Conservation (phyloP, 108 stramenopile genomes). For the Cyclostephanos invisitatus region DNA sequence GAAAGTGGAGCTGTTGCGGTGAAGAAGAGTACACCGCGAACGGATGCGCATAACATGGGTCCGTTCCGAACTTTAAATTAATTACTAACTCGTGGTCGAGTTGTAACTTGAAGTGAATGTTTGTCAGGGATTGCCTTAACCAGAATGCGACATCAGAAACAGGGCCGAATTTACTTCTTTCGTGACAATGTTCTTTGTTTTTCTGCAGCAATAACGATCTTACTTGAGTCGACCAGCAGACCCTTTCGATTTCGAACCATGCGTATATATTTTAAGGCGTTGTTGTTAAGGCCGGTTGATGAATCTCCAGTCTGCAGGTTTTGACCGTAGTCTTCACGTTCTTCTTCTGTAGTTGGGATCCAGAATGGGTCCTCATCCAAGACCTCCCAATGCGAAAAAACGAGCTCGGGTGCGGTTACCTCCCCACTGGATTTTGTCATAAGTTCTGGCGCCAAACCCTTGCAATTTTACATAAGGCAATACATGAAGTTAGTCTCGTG, state of each 20-base stretch:
- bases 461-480: too few relatives aligned
- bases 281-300: slow-evolving; percentile 84
- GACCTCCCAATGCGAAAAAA: slow-evolving; percentile 84
- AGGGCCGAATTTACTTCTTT: slow-evolving; percentile 54
- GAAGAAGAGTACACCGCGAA: slow-evolving; percentile 47
- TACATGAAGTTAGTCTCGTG: background rate
- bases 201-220: slow-evolving; percentile 88
- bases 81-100: too few relatives aligned
- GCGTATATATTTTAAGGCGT: slow-evolving; percentile 82
- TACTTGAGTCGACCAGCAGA: slow-evolving; percentile 79
- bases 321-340: slow-evolving; percentile 91
- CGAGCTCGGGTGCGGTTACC: slow-evolving; percentile 87
- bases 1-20: slow-evolving; percentile 67
- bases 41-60: slow-evolving; percentile 22
- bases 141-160: background rate
- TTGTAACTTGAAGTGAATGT: background rate
- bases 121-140: background rate
- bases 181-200: slow-evolving; percentile 90
- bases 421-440: slow-evolving; percentile 84
- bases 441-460: slow-evolving; percentile 79
- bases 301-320: slow-evolving; percentile 73
- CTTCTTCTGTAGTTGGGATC: slow-evolving; percentile 89
- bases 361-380: slow-evolving; percentile 92
- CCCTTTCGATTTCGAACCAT: slow-evolving; percentile 86
- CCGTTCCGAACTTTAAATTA: background rate